Evolutionary conservation across 176 grass and related monocot species (phyloP), one percentile per base, ranked within the genome.

Genomic region (Bolboschoenus planiculmis): DNA sequence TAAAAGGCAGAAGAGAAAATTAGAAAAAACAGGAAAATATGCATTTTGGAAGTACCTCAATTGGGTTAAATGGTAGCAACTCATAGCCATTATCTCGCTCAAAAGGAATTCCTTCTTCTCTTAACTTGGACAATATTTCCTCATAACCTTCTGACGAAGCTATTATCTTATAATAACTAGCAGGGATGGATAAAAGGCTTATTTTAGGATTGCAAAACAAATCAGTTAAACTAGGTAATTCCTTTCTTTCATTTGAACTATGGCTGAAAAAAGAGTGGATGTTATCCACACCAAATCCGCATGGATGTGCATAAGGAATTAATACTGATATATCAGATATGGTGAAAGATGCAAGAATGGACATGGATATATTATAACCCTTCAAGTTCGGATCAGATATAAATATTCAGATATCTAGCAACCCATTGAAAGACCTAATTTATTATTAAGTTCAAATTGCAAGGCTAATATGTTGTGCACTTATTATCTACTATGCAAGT

Each of bases 141-240:
- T 85, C 83, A 78, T 95, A 98, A 85, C 92, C 89, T 85, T 98
- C 92, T 57, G 90, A 87, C 87, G 92, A 88, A 87, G 96, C 93
- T 84, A 98, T 81, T 84, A 98, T 93, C 87, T 98, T 98, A 85
- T 95, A 95, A 78, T 87, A 95, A 37, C 92, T 98, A 78, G 40
- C 48, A 58, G 59, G 85, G 78, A 91, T 18, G 66, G 39, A 53
- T 42, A 87, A 16, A 33, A 48, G 48, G 31, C 24, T 75, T n/a
- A 13, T 87, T 44, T 63, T 51, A 78, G 47, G 73, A 78, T 26
- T 34, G 39, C 71, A 30, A 75, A 75, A 31, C 23, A 75, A 75
- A 24, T 75, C 36, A 10, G 20, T 50, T 72, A 7, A 74, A 44
- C 8, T 74, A 15, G 42, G 11, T 46, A 74, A 26, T 73, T 72